Evolutionary conservation across 2,329 filamentous ascomycete genomes (phyloP).

Genomic region (Penicillium sp.): DNA sequence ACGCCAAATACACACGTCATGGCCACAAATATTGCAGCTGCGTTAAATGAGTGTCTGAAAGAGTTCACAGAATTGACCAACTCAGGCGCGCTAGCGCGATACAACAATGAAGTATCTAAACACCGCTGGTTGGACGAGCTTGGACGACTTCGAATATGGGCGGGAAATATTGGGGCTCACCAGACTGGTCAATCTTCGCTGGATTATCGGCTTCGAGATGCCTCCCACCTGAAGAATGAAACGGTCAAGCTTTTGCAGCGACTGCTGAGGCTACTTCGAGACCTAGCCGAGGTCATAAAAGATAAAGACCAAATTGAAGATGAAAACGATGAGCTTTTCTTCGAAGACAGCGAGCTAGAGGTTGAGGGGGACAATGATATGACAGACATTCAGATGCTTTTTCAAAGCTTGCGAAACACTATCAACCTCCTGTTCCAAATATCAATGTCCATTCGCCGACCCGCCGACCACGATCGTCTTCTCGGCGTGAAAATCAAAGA

Average conservation of each 20-base stretch:
- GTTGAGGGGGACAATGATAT: background rate
- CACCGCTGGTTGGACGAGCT: conserved; percentile 21
- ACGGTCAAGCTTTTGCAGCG: background rate
- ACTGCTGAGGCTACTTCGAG: conserved; percentile 2
- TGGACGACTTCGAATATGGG: conserved; percentile 27
- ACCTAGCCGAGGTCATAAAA: conserved; percentile 6
- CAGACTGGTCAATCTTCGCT: conserved; percentile 27
- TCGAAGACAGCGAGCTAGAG: no score
- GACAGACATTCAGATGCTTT: conserved; percentile 19
- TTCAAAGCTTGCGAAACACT: conserved; percentile 18
- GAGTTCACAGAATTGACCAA: background rate
- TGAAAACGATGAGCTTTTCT: background rate
- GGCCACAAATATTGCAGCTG: background rate
- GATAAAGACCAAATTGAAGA: conserved; percentile 1
- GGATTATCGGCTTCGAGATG: conserved; percentile 32
- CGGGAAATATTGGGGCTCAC: conserved; percentile 33
- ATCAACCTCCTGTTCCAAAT: conserved; percentile 38
- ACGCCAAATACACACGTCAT: background rate
- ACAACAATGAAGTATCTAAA: background rate
- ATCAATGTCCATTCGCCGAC: conserved; percentile 39
- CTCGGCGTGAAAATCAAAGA: background rate
- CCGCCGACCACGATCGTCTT: conserved; percentile 36
- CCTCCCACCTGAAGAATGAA: conserved; percentile 19
- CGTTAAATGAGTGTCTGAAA: background rate
- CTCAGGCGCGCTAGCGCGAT: background rate